Base-by-base conservation (phyloP, 257 asterid genomes). In the Parsonsia alboflavescens region DNA sequence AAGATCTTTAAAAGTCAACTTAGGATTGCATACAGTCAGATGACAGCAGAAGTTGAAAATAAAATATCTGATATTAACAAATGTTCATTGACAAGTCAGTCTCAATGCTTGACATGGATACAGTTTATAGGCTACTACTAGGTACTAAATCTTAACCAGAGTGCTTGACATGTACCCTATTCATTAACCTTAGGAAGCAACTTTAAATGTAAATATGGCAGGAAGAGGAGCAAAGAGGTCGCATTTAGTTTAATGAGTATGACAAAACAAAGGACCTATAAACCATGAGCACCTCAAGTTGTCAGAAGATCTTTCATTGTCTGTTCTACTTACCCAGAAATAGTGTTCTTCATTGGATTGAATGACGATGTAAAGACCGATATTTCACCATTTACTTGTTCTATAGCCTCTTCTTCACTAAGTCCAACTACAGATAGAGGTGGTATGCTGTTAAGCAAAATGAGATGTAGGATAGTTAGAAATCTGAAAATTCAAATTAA, bases 261-360 rank as follows among this genome's bases (percentile, higher is more conserved):
- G 67, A 63, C 26, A 70, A 46, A 26, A 16, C 13, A 28, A 26
- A 22, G 33, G 10, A 33, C n/a, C 22, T 41, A 28, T 22, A 39
- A 12, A 50, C 66, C 16, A 36, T 12, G 59, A 1, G 2, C 26
- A 24, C n/a, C 10, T 39, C 41, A 45, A 46, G 28, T 17, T 24
- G 48, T 48, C 41, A 22, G 7, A 12, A 48, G 44, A 50, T 53
- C 39, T 24, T 50, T 36, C 41, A 56, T 64, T 16, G 5, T 61
- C 72, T 17, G 24, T 11, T 11, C 73, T 42, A 64, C 79, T 45
- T 90, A 92, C 98, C 99, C 97, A 24, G 99, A 95, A 68, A 95
- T 84, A 26, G 97, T 89, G 89, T 95, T 95, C 90, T 90, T 92
- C 99, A 92, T 95, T 65, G 99, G 98, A 82, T 92, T 95, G 78